A percentile compares a stretch with the other conserved stretches of the same genome.
Conservation (phyloP, 192 early-diverging fungal species). For the Backusella morwellensis region DNA sequence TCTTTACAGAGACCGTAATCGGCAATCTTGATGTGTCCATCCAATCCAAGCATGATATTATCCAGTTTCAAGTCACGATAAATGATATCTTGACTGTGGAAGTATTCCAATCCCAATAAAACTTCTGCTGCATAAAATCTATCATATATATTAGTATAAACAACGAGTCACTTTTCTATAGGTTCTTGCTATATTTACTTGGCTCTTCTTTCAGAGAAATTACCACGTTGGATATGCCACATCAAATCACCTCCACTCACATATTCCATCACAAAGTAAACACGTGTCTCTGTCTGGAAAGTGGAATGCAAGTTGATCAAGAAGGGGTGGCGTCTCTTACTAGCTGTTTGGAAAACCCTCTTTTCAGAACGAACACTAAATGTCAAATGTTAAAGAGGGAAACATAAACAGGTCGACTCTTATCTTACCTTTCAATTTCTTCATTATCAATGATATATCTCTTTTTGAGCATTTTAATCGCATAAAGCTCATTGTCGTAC, state of each 20-base stretch:
- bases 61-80: constrained; percentile 87
- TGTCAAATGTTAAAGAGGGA: no score
- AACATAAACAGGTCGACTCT: not conserved
- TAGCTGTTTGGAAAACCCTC: constrained; percentile 81
- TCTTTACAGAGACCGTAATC: constrained; percentile 90
- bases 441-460: constrained; percentile 98
- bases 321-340: constrained; percentile 90
- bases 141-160: not conserved
- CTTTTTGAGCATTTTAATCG: constrained; percentile 98
- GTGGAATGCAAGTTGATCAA: constrained; percentile 94
- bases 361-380: not conserved
- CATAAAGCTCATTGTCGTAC: constrained; percentile 75
- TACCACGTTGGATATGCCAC: constrained; percentile 94
- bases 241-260: constrained; percentile 96
- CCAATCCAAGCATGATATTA: constrained; percentile 72
- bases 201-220: constrained; percentile 88
- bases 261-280: constrained; percentile 99
- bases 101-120: constrained; percentile 90
- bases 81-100: constrained; percentile 90
- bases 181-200: constrained; percentile 42
- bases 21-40: constrained; percentile 82
- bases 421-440: constrained; percentile 77
- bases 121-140: constrained; percentile 95
- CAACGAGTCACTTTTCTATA: not conserved
- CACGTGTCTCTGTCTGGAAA: constrained; percentile 90